Conservation (phyloP, 495 filamentous ascomycete species). For the Penicillium cinerascens region DNA sequence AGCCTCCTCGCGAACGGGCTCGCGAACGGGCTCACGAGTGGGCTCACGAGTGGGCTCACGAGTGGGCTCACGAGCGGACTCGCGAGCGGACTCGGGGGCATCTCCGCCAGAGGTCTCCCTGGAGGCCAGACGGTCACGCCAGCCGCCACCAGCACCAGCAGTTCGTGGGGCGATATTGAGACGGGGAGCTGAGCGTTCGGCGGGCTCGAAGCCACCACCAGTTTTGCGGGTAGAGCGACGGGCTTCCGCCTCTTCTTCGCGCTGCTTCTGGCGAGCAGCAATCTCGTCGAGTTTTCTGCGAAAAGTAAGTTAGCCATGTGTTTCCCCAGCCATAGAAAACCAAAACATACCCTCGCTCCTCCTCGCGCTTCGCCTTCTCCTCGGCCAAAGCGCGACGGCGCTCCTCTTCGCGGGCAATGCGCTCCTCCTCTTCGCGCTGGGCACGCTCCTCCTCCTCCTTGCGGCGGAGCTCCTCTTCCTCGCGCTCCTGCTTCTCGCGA, state of each 20-base stretch:
- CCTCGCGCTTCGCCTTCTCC: constrained; percentile 76
- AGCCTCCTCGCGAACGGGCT: constrained; percentile 22
- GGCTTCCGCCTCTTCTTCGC: constrained; percentile 67
- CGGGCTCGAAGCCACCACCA: constrained; percentile 41
- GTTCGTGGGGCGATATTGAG: constrained; percentile 56
- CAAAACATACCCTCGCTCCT: constrained; percentile 66
- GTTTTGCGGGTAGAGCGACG: constrained; percentile 47
- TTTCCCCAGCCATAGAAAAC: background rate
- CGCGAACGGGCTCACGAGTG: no score
- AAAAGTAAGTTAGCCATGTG: constrained; percentile 16
- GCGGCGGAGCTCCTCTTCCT: constrained; percentile 69
- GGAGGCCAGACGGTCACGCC: constrained; percentile 82
- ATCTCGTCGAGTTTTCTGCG: constrained; percentile 62
- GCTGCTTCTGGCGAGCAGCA: constrained; percentile 60
- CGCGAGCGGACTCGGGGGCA: constrained; percentile 21
- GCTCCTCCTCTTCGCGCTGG: constrained; percentile 78
- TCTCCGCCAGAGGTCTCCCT: constrained; percentile 45
- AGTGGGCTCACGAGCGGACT: no score
- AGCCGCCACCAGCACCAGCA: constrained; percentile 62
- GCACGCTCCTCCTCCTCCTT: constrained; percentile 83
- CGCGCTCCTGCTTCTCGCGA: constrained; percentile 74
- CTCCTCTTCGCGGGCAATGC: constrained; percentile 68
- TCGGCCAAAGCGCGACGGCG: constrained; percentile 57
- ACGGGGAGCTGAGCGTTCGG: constrained; percentile 60
- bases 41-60: no score